phyloP scores from a whole-genome alignment of 805 yeast species.

The Candida endomychidarum region DNA sequence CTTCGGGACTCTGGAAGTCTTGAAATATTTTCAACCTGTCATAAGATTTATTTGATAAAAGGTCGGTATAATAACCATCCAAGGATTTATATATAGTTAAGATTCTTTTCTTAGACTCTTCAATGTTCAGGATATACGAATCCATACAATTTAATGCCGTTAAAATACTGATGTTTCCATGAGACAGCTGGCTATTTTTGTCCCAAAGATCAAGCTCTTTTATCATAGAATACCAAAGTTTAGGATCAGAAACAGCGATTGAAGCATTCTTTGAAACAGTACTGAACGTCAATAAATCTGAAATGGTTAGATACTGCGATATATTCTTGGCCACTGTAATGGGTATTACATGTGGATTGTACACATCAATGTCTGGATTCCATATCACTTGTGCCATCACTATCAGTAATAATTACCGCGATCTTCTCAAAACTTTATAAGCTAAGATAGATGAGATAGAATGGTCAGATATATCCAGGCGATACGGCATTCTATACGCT shows the following conservation, averaged over 20 bases:
- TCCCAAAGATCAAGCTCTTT: conserved; percentile 39
- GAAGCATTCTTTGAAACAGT: conserved; percentile 39
- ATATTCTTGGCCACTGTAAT: conserved; percentile 36
- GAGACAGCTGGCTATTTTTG: conserved; percentile 16
- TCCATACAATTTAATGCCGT: conserved; percentile 38
- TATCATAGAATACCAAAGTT: conserved; percentile 39
- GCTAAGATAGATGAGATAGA: conserved; percentile 4
- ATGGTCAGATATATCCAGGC: conserved; percentile 7
- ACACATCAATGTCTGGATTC: conserved; percentile 47
- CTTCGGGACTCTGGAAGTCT: conserved; percentile 48
- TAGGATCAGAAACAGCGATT: conserved; percentile 38
- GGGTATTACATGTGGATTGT: conserved; percentile 39
- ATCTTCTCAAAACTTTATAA: not conserved
- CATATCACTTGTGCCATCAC: conserved; percentile 45
- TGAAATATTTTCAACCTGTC: conserved; percentile 47
- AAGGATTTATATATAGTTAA: conserved; percentile 39
- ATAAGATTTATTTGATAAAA: conserved; percentile 40
- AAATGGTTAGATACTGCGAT: conserved; percentile 32
- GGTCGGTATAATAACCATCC: conserved; percentile 46
- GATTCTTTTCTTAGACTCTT: conserved; percentile 39
- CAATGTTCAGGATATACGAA: conserved; percentile 22
- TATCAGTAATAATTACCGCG: no score
- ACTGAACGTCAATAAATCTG: conserved; percentile 40
- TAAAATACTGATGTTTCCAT: not conserved
- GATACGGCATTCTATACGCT: not conserved